These are phyloP conservation scores for Tolypocladium album DNA, from an alignment of 2,329 filamentous ascomycete species.

Conservation along the genomic window DNA sequence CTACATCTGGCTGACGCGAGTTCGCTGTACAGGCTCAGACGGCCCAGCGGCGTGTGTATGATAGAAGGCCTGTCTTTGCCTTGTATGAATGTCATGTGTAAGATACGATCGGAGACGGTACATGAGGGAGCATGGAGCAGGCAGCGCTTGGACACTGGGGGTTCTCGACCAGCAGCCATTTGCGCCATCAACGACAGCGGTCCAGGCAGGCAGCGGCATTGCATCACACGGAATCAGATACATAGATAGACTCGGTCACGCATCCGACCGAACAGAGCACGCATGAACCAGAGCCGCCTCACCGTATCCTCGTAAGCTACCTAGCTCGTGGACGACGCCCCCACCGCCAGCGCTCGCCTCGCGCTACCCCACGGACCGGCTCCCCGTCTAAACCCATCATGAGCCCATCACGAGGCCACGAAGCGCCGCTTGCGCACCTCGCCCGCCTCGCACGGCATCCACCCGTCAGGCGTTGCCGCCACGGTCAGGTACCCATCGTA, in stretches of 20 bases:
- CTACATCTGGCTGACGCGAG: background rate
- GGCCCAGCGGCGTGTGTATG: constrained; percentile 5
- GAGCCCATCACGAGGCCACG: background rate
- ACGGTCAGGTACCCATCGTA: background rate
- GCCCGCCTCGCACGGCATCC: background rate
- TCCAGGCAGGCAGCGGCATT: background rate
- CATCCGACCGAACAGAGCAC: background rate
- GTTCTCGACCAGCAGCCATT: background rate
- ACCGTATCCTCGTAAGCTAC: background rate
- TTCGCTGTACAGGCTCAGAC: constrained; percentile 4
- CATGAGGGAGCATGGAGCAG: background rate
- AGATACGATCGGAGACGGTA: background rate
- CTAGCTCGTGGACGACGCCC: background rate
- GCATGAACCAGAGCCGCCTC: background rate
- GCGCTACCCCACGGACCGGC: background rate
- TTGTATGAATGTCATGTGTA: background rate
- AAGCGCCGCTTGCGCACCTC: background rate
- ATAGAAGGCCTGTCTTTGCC: background rate
- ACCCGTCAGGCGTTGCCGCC: background rate
- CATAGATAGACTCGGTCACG: background rate
- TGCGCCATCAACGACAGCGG: background rate
- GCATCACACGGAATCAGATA: background rate
- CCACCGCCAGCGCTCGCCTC: background rate
- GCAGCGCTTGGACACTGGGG: background rate
- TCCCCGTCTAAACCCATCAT: background rate